Evolutionary conservation across 768 basidiomycete species (phyloP), one percentile per base, ranked within the genome.

Genomic region (Hortiboletus flavorubellus): DNA sequence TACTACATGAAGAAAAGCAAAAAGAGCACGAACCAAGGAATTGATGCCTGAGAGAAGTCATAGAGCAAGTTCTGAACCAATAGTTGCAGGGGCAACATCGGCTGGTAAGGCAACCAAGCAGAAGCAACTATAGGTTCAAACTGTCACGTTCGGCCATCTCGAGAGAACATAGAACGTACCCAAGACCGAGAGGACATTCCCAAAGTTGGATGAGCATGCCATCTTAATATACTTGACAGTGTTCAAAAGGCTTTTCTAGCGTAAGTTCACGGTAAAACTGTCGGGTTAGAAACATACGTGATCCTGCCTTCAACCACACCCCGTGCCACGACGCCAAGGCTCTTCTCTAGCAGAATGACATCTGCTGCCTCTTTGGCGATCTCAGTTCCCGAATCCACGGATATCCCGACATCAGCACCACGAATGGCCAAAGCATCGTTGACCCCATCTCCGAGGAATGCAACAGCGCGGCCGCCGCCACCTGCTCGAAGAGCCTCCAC

Each of bases 291-390:
- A 56, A 59, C 70, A 11, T 60, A 69, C 68, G 68, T 70, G 58
- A 70, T 64, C 31, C 68, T 68, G 55, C 68, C 68, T 49, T 70
- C 70, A 10, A 72, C 54, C 26, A 70, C 64, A 34, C 73, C 72
- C 5, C 69, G 67, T 8, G 64, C 60, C 41, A 72, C 69, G 9
- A 74, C 72, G 7, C 26, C 65, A 33, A 74, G 64, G 23, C 65
- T 74, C 51, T 74, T 73, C 62, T 74, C 73, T 21, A 73, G 54
- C 9, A 74, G 49, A 45, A 73, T 73, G 38, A 70, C 70, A 41
- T 68, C 73, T 3, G 73, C 73, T 21, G 72, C 73, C 46, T 73
- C 73, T 54, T 73, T 73, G 14, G 72, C 71, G 9, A 75, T 75
- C 39, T 72, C 64, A 8, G 64, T 65, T 51, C 68, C 62, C 30